Conservation (phyloP, 2,329 filamentous ascomycete genomes). For the Pestalotiopsis sp. region DNA sequence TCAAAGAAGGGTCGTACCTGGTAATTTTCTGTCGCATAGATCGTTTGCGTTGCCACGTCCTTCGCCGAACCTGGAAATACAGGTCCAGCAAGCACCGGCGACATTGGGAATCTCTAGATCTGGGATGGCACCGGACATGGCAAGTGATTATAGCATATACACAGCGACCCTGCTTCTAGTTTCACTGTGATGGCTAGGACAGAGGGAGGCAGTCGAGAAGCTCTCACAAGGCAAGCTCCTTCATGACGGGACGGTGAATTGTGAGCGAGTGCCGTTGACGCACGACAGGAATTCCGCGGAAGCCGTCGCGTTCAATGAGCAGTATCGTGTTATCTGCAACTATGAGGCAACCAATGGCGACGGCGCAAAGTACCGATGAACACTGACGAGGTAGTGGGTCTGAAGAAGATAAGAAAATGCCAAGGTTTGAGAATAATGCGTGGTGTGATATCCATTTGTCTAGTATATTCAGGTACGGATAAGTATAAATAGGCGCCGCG, state of each 20-base stretch:
- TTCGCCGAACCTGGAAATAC: background rate
- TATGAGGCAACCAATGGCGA: background rate
- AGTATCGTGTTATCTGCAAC: background rate
- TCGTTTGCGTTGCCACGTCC: background rate
- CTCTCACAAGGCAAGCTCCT: background rate
- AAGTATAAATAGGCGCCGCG: background rate
- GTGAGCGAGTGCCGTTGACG: no score
- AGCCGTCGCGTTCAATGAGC: no score
- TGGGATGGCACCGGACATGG: constrained; percentile 1
- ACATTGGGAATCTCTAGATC: constrained; percentile 4
- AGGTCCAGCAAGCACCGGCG: constrained; percentile 9
- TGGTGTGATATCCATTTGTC: background rate
- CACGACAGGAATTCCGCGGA: no score
- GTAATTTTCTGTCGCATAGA: background rate
- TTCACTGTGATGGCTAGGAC: background rate
- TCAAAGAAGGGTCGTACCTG: background rate
- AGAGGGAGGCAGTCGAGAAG: background rate
- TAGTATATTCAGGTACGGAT: background rate
- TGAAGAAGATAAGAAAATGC: background rate
- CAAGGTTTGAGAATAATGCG: background rate
- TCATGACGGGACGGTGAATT: no score
- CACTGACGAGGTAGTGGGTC: background rate
- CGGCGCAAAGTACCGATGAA: background rate
- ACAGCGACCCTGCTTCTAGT: background rate
- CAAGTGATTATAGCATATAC: background rate